These are phyloP conservation scores for Blastobotrys serpentis DNA, from an alignment of 1,139 yeast genomes.

Conservation along the genomic window DNA sequence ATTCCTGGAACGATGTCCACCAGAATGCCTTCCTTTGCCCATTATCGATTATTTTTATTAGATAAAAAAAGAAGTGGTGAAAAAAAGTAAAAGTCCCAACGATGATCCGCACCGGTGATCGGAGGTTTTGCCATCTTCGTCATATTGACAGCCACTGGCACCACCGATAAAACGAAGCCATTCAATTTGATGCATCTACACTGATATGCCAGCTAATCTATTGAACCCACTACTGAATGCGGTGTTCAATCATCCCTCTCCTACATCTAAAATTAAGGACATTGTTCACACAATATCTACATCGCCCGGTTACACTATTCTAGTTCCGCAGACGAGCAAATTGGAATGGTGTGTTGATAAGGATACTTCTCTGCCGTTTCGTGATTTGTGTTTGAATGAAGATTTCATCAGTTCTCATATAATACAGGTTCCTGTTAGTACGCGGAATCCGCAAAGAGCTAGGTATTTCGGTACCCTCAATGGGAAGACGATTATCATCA, in stretches of 20 bases:
- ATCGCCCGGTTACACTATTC: constrained; percentile 35
- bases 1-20: constrained; percentile 12
- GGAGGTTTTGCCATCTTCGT: constrained; percentile 5
- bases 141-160: neutral
- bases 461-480: constrained; percentile 58
- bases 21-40: constrained; percentile 19
- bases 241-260: constrained; percentile 64
- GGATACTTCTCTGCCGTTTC: constrained; percentile 46
- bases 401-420: constrained; percentile 75
- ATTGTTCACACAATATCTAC: constrained; percentile 46
- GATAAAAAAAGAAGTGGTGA: neutral
- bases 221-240: constrained; percentile 67
- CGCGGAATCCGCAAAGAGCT: constrained; percentile 45
- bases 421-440: constrained; percentile 42
- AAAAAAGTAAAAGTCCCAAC: constrained; percentile 3
- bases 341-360: constrained; percentile 51
- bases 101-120: neutral
- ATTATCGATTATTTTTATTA: too few relatives aligned
- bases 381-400: constrained; percentile 60
- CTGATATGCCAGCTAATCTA: constrained; percentile 30
- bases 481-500: constrained; percentile 57
- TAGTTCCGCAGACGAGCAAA: constrained; percentile 47
- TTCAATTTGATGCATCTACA: neutral
- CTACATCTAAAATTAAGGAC: constrained; percentile 51
- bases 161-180: too few relatives aligned